phyloP scores from a whole-genome alignment of 495 filamentous ascomycete genomes.

The Penicillium mononematosum region DNA sequence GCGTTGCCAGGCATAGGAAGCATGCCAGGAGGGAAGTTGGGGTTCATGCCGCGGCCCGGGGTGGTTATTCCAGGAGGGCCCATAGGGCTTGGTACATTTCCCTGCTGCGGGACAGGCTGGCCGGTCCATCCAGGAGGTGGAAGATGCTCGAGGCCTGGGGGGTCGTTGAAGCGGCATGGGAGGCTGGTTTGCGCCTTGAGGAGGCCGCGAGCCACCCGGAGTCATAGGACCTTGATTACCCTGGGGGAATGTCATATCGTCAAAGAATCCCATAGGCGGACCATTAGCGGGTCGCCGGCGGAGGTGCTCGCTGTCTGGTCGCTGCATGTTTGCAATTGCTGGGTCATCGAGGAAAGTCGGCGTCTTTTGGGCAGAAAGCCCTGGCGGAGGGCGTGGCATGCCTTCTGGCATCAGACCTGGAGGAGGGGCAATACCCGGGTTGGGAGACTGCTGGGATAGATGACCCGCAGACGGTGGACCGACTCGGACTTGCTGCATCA shows the following conservation, averaged over 20 bases:
- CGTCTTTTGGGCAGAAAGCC: constrained; percentile 39
- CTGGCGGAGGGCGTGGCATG: constrained; percentile 47
- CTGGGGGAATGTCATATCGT: constrained; percentile 43
- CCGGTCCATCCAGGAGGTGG: constrained; percentile 45
- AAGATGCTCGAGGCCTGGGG: constrained; percentile 51
- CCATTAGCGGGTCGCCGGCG: constrained; percentile 41
- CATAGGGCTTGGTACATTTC: constrained; percentile 40
- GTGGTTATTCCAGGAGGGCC: constrained; percentile 48
- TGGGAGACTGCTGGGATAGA: constrained; percentile 36
- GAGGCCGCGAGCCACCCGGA: constrained; percentile 38
- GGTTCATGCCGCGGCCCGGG: constrained; percentile 40
- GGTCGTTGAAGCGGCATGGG: constrained; percentile 47
- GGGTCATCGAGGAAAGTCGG: constrained; percentile 48
- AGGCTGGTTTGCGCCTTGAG: constrained; percentile 35
- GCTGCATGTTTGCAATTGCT: constrained; percentile 48
- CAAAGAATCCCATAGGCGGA: constrained; percentile 47
- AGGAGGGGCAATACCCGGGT: constrained; percentile 34
- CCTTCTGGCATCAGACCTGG: constrained; percentile 46
- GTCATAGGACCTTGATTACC: constrained; percentile 40
- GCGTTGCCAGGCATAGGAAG: constrained; percentile 43
- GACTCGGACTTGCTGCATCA: constrained; percentile 53
- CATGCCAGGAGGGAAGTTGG: constrained; percentile 45
- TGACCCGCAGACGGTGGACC: constrained; percentile 31
- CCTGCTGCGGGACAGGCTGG: constrained; percentile 39
- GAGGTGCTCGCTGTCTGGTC: constrained; percentile 45